These are phyloP conservation scores for Clonostachys solani DNA, from an alignment of 2,329 filamentous ascomycete genomes.

Conservation along the genomic window DNA sequence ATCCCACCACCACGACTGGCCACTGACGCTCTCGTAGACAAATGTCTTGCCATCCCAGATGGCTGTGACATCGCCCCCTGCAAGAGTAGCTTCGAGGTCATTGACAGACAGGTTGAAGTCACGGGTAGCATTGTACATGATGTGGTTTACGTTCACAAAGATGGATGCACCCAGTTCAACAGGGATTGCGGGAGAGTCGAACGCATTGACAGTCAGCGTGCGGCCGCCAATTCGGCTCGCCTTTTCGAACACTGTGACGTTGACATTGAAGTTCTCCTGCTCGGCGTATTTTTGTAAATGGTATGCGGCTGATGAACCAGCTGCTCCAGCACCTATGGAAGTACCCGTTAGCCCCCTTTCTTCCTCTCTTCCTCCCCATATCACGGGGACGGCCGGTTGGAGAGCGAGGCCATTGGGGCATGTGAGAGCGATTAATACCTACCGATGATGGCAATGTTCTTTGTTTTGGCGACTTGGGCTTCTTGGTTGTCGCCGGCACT, in stretches of 20 bases:
- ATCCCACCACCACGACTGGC: conserved; percentile 71
- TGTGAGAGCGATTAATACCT: not conserved
- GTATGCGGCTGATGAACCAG: conserved; percentile 82
- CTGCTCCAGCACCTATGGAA: conserved; percentile 75
- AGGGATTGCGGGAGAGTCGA: conserved; percentile 59
- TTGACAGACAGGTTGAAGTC: conserved; percentile 64
- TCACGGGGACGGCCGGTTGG: too few species aligned
- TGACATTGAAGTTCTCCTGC: conserved; percentile 53
- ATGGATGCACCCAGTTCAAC: conserved; percentile 90
- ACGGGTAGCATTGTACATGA: conserved; percentile 69
- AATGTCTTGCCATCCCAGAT: conserved; percentile 82
- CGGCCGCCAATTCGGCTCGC: conserved; percentile 76
- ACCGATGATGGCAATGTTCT: conserved; percentile 21
- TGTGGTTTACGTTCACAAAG: conserved; percentile 81
- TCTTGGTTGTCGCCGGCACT: conserved; percentile 1
- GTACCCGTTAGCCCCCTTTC: too few species aligned
- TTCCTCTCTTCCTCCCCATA: too few species aligned
- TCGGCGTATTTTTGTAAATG: conserved; percentile 70
- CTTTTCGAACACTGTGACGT: conserved; percentile 87
- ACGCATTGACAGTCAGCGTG: conserved; percentile 78
- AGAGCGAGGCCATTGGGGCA: not conserved
- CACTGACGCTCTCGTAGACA: conserved; percentile 60
- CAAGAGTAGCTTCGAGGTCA: conserved; percentile 7
- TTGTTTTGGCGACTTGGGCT: too few species aligned
- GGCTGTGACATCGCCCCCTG: conserved; percentile 55